phyloP scores from a whole-genome alignment of 352 stramenopile species.

The Blastocystis sp. region DNA sequence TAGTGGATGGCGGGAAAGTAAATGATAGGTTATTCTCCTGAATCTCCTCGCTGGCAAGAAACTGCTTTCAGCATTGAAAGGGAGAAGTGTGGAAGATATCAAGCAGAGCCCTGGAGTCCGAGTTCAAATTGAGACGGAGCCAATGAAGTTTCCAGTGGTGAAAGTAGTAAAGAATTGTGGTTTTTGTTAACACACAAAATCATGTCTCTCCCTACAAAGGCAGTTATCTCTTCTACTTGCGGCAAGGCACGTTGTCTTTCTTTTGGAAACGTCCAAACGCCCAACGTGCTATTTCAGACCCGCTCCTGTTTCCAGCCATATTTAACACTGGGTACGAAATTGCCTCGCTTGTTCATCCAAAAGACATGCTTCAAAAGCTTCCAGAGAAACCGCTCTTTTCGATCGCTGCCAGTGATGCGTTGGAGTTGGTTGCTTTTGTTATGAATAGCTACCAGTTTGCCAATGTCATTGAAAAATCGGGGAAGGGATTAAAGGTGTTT shows the following conservation, averaged over 20 bases:
- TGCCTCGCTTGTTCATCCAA: neutral
- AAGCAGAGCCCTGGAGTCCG: neutral
- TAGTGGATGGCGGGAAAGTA: neutral
- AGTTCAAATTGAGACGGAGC: neutral
- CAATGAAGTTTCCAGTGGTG: neutral
- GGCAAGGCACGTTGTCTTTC: conserved; percentile 55
- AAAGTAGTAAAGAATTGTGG: conserved; percentile 6
- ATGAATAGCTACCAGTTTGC: conserved; percentile 14
- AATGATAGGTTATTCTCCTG: neutral
- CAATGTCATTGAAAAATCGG: neutral
- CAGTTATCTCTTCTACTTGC: neutral
- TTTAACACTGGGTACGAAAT: conserved; percentile 40
- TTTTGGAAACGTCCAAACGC: conserved; percentile 24
- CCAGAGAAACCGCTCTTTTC: conserved; percentile 54
- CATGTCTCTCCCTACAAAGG: conserved; percentile 34
- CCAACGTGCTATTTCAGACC: conserved; percentile 17
- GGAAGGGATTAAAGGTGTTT: conserved; percentile 17
- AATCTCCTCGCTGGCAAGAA: neutral
- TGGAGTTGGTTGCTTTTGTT: neutral
- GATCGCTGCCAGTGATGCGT: conserved; percentile 36
- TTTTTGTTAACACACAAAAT: conserved; percentile 16
- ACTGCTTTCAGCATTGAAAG: neutral
- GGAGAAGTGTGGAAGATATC: neutral
- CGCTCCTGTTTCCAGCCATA: conserved; percentile 57
- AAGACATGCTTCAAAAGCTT: conserved; percentile 56